Evolutionary conservation across 2,329 filamentous ascomycete species (phyloP).

Genomic region (Trichocomaceae sp.): DNA sequence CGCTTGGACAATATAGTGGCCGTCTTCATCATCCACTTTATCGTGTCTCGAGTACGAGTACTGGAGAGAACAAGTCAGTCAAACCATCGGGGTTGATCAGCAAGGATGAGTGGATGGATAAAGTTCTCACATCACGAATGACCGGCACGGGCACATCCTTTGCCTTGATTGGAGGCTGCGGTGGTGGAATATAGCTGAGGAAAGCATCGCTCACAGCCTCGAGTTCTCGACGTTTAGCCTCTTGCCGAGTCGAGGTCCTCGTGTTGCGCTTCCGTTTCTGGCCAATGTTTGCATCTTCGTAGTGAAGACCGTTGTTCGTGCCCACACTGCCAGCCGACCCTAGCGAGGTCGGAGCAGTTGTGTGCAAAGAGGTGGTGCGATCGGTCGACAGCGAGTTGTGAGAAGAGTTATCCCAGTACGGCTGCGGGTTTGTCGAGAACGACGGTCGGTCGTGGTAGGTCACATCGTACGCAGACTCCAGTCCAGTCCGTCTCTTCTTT

Average conservation of each 20-base stretch:
- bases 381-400: conserved; percentile 74
- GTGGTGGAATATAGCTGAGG: conserved; percentile 75
- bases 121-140: conserved; percentile 51
- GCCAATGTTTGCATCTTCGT: conserved; percentile 62
- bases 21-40: conserved; percentile 92
- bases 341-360: conserved; percentile 82
- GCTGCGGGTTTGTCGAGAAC: conserved; percentile 68
- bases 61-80: conserved; percentile 24
- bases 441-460: conserved; percentile 64
- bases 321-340: conserved; percentile 55
- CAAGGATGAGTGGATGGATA: neutral
- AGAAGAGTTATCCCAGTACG: conserved; percentile 58
- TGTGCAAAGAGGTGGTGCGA: conserved; percentile 74
- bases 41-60: conserved; percentile 47
- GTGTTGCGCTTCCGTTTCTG: conserved; percentile 84
- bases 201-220: conserved; percentile 65
- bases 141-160: conserved; percentile 63
- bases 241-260: conserved; percentile 72
- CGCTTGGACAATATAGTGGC: conserved; percentile 89
- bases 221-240: conserved; percentile 70
- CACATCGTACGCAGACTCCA: conserved; percentile 58
- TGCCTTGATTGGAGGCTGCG: conserved; percentile 84
- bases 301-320: conserved; percentile 52
- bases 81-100: neutral
- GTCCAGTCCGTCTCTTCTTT: conserved; percentile 69